A percentile compares a stretch with the other conserved stretches of the same genome.
phyloP scores from a whole-genome alignment of 2,329 filamentous ascomycete species.

The Phialemonium atrogriseum region DNA sequence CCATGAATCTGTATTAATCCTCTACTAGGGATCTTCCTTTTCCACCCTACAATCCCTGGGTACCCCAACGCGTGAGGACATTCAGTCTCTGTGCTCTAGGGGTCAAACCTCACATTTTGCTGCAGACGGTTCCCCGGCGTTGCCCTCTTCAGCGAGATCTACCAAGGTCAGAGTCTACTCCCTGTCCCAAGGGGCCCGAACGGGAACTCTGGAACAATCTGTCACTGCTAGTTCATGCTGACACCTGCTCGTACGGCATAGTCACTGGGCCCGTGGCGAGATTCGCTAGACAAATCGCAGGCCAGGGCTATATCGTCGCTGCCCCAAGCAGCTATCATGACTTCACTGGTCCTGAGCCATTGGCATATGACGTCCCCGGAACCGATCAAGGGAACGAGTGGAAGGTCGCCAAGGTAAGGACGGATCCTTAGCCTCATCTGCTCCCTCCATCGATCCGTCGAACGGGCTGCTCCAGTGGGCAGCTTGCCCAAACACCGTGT shows the following conservation, averaged over 20 bases:
- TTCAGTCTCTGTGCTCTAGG: not conserved
- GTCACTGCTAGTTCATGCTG: no score
- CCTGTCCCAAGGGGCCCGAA: no score
- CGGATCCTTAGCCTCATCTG: not conserved
- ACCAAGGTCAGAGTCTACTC: slow-evolving; percentile 59
- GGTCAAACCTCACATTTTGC: not conserved
- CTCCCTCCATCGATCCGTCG: no score
- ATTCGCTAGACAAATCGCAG: slow-evolving; percentile 85
- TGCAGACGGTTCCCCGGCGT: slow-evolving; percentile 71
- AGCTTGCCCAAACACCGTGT: no score
- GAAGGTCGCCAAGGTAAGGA: slow-evolving; percentile 71
- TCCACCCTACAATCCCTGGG: slow-evolving; percentile 74
- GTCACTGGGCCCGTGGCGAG: slow-evolving; percentile 85
- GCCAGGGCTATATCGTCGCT: slow-evolving; percentile 87
- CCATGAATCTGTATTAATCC: no score
- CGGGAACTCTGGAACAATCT: no score
- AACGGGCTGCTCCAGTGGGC: no score
- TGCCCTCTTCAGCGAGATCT: slow-evolving; percentile 87
- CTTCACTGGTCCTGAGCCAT: slow-evolving; percentile 75
- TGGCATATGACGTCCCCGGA: slow-evolving; percentile 79
- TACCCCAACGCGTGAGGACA: slow-evolving; percentile 71
- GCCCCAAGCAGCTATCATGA: slow-evolving; percentile 90
- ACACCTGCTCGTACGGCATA: slow-evolving; percentile 21
- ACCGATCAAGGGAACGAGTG: slow-evolving; percentile 82
- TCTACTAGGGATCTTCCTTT: slow-evolving; percentile 70